These are phyloP conservation scores for Leccinum truebloodii DNA, from an alignment of 768 basidiomycete genomes.

Conservation along the genomic window DNA sequence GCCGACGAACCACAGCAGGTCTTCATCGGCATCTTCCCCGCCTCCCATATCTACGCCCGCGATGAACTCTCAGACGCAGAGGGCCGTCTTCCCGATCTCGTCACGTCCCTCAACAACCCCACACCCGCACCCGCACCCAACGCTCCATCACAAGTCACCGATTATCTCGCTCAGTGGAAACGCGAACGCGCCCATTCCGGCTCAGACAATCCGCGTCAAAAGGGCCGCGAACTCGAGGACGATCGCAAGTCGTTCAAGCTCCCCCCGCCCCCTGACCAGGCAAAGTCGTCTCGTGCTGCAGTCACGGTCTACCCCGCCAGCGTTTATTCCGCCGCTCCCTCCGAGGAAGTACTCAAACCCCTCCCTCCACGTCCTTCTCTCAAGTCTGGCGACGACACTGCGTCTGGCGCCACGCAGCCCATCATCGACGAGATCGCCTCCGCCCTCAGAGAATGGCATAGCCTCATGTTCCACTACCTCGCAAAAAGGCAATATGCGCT, in stretches of 20 bases:
- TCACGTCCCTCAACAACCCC: constrained; percentile 49
- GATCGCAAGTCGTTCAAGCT: constrained; percentile 68
- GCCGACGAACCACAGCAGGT: constrained; percentile 83
- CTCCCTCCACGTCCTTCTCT: constrained; percentile 91
- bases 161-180: constrained; percentile 48
- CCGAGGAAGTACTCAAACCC: constrained; percentile 67
- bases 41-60: constrained; percentile 82
- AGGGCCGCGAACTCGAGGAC: constrained; percentile 50
- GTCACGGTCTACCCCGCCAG: constrained; percentile 74
- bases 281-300: constrained; percentile 69
- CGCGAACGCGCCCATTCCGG: constrained; percentile 32
- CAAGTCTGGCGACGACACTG: constrained; percentile 92
- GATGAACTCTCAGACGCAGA: constrained; percentile 88
- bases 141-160: constrained; percentile 43
- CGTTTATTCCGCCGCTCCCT: constrained; percentile 71
- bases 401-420: constrained; percentile 78
- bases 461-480: constrained; percentile 88
- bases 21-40: constrained; percentile 93
- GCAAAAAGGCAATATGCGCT: constrained; percentile 86
- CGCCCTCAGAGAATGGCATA: constrained; percentile 94
- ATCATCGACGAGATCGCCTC: constrained; percentile 98
- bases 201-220: constrained; percentile 44
- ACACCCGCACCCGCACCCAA: constrained; percentile 32
- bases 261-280: constrained; percentile 73
- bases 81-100: constrained; percentile 78